Base-by-base conservation (phyloP, 371 early-diverging fungal species). In the Apophysomyces elegans region DNA sequence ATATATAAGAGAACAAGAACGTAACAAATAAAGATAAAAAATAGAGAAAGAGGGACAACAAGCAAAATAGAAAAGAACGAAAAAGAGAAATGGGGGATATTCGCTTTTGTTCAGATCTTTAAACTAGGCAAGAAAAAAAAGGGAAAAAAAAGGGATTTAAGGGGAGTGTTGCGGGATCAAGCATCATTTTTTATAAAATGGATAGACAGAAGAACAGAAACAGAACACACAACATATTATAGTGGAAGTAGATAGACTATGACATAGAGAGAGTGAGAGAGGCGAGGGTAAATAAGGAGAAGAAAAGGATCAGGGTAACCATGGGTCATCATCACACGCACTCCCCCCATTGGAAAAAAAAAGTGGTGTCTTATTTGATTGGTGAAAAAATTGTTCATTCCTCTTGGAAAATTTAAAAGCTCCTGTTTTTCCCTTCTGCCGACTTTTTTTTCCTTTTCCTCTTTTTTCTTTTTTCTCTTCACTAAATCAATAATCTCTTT, bases 391-490 rank as follows among this genome's bases (percentile, higher is more conserved):
- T 21, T 50, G 16, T 16, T 50, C 54, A 50, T 50, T 50, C 54
- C 54, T 50, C 54, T 50, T 50, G 54, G 54, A 50, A 50, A 50
- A 50, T 50, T 50, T 50, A 50, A 50, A 50, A 50, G 21, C 54
- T 50, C 54, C 60, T 59, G 44, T 35, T 59, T 59, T 59, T 45
- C 60, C 45, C 45, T 59, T 59, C 45, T 59, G 35, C 38, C 45
- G 60, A 59, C 38, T 39, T 44, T 45, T 26, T 26, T 67, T 58
- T 26, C 36, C 44, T 58, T 59, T 50, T 67, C 47, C 58, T 45
- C 66, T 32, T 38, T 35, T 47, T 57, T 56, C 46, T 59, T 63
- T 59, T 37, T 63, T 47, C 44, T 43, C 41, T 44, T 61, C 57
- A 41, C 68, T 56, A 67, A 70, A 69, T 43, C 32, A 26, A 26